Percentiles rank a stretch among this genome's conserved stretches.
phyloP scores from a whole-genome alignment of 805 yeast genomes.

The Sugiyamaella mastotermitis region DNA sequence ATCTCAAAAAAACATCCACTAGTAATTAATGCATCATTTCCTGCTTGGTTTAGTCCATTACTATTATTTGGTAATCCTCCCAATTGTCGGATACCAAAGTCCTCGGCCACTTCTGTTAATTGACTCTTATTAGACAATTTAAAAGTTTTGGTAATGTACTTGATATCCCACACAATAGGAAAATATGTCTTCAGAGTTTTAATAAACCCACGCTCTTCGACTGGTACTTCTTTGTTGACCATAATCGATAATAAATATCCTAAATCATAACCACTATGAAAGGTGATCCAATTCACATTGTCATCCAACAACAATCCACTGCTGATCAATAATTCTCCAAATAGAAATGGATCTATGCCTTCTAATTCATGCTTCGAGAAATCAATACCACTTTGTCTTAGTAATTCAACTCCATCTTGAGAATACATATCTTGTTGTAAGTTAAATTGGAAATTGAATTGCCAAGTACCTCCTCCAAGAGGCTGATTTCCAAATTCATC shows the following conservation, averaged over 20 bases:
- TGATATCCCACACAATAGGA: conserved; percentile 81
- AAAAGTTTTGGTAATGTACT: conserved; percentile 37
- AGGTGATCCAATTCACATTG: conserved; percentile 79
- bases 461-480: conserved; percentile 82
- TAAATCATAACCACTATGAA: conserved; percentile 90
- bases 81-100: conserved; percentile 30
- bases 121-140: conserved; percentile 31
- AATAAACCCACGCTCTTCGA: conserved; percentile 69
- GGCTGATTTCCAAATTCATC: conserved; percentile 68
- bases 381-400: conserved; percentile 77
- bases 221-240: conserved; percentile 72
- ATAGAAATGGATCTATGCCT: conserved; percentile 75
- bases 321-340: conserved; percentile 78
- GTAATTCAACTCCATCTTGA: conserved; percentile 72
- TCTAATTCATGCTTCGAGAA: conserved; percentile 63
- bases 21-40: conserved; percentile 39
- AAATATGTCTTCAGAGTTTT: conserved; percentile 66
- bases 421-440: conserved; percentile 74
- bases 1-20: conserved; percentile 39
- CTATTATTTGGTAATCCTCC: conserved; percentile 14
- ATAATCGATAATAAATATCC: conserved; percentile 80
- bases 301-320: conserved; percentile 77
- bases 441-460: conserved; percentile 85
- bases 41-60: conserved; percentile 36
- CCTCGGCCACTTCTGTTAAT: conserved; percentile 37